Evolutionary conservation across 768 basidiomycete genomes (phyloP).

Genomic region (Mycena filopes): DNA sequence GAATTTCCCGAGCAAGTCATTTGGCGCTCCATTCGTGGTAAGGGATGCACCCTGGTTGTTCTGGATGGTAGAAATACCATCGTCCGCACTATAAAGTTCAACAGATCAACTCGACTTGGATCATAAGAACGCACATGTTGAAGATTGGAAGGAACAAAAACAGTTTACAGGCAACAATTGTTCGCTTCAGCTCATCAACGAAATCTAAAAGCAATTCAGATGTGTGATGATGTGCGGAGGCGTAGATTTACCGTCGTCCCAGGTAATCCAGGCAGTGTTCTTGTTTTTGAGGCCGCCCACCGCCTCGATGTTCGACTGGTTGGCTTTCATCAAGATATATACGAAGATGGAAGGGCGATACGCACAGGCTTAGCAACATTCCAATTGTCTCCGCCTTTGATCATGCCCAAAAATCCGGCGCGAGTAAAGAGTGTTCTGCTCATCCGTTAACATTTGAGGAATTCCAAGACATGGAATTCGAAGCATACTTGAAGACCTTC

Average conservation of each 20-base stretch:
- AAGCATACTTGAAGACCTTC: conserved; percentile 32
- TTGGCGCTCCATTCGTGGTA: conserved; percentile 43
- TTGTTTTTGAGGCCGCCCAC: conserved; percentile 31
- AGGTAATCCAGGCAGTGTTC: conserved; percentile 34
- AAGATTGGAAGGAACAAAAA: conserved; percentile 46
- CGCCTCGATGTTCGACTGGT: conserved; percentile 33
- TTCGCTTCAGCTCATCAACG: conserved; percentile 45
- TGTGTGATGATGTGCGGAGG: not conserved
- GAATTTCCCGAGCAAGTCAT: conserved; percentile 46
- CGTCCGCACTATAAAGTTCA: conserved; percentile 34
- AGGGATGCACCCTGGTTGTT: conserved; percentile 43
- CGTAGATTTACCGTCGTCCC: conserved; percentile 39
- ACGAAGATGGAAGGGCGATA: no score
- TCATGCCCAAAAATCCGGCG: conserved; percentile 28
- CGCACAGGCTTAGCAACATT: conserved; percentile 39
- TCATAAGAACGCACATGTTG: conserved; percentile 29
- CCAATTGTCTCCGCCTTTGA: conserved; percentile 42
- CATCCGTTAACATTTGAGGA: not conserved
- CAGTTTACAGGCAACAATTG: conserved; percentile 44
- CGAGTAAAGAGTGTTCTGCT: conserved; percentile 28
- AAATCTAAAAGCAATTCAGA: conserved; percentile 32
- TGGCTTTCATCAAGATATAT: not conserved
- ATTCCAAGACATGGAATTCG: not conserved
- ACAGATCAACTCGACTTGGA: not conserved
- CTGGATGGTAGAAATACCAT: conserved; percentile 41